These are phyloP conservation scores for Mucor velutinosus DNA, from an alignment of 371 early-diverging fungal genomes.

Conservation along the genomic window DNA sequence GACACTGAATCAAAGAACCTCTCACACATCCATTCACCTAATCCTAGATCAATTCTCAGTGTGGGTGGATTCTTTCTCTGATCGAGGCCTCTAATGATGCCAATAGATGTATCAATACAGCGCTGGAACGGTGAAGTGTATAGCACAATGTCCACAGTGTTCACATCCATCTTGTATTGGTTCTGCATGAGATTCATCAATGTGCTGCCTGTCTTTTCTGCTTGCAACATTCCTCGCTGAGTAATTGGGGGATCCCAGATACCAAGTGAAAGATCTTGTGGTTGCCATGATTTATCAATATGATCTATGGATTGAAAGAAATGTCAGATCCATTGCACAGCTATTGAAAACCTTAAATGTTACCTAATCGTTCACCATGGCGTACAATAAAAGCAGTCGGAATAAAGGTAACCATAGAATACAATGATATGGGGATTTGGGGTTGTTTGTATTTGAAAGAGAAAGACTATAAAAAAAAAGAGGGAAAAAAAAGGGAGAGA, in stretches of 20 bases:
- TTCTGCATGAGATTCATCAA: background rate
- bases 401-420: constrained; percentile 1
- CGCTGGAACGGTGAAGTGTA: constrained; percentile 53
- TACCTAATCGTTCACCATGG: constrained; percentile 33
- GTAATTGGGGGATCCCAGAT: constrained; percentile 50
- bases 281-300: constrained; percentile 38
- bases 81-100: constrained; percentile 29
- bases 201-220: constrained; percentile 1
- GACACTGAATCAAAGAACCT: constrained; percentile 37
- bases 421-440: constrained; percentile 8
- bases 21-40: constrained; percentile 54
- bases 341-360: background rate
- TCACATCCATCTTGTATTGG: constrained; percentile 22
- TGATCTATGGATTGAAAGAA: constrained; percentile 30
- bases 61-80: constrained; percentile 12
- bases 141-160: constrained; percentile 27
- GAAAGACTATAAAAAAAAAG: constrained; percentile 12
- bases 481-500: background rate
- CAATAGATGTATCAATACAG: constrained; percentile 48
- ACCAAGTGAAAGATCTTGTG: constrained; percentile 40
- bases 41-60: constrained; percentile 36
- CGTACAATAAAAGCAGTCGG: constrained; percentile 29
- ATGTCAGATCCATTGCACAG: background rate
- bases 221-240: constrained; percentile 3
- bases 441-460: background rate